Evolutionary conservation across 2,329 filamentous ascomycete genomes (phyloP).

Genomic region (Meredithiella fracta): DNA sequence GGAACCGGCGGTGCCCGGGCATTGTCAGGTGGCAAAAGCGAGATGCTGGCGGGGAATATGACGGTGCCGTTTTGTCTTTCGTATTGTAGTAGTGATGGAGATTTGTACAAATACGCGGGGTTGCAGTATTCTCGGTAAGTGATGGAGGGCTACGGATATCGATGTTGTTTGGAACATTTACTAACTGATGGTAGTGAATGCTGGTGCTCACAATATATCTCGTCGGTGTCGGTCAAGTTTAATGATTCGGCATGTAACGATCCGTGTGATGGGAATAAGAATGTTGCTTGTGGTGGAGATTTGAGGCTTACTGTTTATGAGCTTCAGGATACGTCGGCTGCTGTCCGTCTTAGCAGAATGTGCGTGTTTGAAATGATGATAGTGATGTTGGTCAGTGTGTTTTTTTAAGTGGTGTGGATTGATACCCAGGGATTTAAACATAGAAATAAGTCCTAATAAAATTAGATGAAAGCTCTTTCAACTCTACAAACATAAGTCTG

Average conservation of each 20-base stretch:
- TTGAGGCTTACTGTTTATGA: constrained; percentile 32
- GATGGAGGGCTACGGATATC: background rate
- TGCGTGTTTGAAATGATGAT: background rate
- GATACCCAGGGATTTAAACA: no score
- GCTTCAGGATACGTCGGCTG: constrained; percentile 8
- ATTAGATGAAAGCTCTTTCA: no score
- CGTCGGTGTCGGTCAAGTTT: constrained; percentile 29
- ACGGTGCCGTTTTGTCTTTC: constrained; percentile 34
- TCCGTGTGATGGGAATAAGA: constrained; percentile 36
- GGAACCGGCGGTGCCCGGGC: constrained; percentile 30
- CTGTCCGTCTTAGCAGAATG: background rate
- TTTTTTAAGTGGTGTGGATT: background rate
- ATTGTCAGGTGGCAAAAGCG: constrained; percentile 27
- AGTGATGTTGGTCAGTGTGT: background rate
- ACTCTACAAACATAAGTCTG: no score
- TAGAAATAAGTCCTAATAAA: no score
- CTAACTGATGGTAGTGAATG: constrained; percentile 30
- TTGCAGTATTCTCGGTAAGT: constrained; percentile 35
- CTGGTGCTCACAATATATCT: constrained; percentile 39
- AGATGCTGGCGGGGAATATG: constrained; percentile 29
- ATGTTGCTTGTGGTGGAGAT: constrained; percentile 36
- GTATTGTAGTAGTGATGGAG: constrained; percentile 29
- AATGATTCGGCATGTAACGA: constrained; percentile 32
- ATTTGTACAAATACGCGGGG: constrained; percentile 33
- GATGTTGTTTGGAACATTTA: background rate